phyloP scores from a whole-genome alignment of 805 yeast genomes.

The Priceomyces haplophilus region DNA sequence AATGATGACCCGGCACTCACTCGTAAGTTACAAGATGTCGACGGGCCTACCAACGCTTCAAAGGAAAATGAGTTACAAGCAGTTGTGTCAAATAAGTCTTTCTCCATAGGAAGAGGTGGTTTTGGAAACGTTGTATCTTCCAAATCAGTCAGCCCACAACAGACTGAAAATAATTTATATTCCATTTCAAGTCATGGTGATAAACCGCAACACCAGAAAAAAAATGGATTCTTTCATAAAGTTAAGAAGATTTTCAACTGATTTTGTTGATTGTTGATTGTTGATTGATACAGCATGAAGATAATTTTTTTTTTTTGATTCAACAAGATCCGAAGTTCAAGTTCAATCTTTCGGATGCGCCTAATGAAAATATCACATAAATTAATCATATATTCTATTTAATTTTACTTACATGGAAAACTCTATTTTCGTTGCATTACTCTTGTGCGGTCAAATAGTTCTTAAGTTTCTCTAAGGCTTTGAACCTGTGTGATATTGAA shows the following conservation, averaged over 20 bases:
- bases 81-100: constrained; percentile 43
- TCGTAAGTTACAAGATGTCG: constrained; percentile 67
- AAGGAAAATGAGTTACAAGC: constrained; percentile 38
- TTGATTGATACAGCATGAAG: background rate
- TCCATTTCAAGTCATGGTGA: constrained; percentile 36
- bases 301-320: background rate
- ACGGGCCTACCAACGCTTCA: constrained; percentile 21
- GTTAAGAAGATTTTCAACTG: constrained; percentile 41
- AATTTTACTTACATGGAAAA: background rate
- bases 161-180: constrained; percentile 22
- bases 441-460: constrained; percentile 40
- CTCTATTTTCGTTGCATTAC: constrained; percentile 2
- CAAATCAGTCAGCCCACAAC: constrained; percentile 11
- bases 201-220: constrained; percentile 17
- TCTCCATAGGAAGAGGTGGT: constrained; percentile 62
- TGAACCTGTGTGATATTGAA: constrained; percentile 80
- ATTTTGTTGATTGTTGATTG: too few species aligned
- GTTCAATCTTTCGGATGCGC: background rate
- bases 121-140: constrained; percentile 55
- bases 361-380: background rate
- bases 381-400: background rate
- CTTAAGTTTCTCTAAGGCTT: constrained; percentile 72
- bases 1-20: constrained; percentile 58
- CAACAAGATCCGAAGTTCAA: too few species aligned
- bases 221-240: constrained; percentile 43